Percentiles rank a stretch among this genome's conserved stretches.
phyloP scores from a whole-genome alignment of 2,329 filamentous ascomycete genomes.

The Colletotrichum coccodes region DNA sequence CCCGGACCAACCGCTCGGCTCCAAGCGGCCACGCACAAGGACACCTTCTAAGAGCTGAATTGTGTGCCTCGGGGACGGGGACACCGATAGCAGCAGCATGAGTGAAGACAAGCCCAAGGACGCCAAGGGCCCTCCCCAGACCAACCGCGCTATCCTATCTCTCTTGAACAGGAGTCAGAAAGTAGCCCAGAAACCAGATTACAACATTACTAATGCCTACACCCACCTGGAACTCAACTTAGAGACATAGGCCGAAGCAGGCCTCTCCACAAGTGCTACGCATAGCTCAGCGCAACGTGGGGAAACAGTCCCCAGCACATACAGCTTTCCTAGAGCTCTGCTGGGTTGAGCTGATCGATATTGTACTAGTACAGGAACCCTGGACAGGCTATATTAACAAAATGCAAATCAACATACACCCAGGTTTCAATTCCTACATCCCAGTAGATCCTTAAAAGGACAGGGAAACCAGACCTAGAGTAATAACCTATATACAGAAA shows the following conservation, averaged over 20 bases:
- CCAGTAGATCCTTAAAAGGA: background rate
- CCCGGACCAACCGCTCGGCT: background rate
- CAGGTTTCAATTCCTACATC: background rate
- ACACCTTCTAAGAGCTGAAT: background rate
- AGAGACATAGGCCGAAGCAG: background rate
- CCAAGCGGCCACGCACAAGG: background rate
- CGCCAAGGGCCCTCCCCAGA: background rate
- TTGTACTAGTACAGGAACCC: background rate
- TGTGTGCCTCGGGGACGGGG: background rate
- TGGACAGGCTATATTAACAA: background rate
- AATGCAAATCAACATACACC: background rate
- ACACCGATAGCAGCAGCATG: background rate
- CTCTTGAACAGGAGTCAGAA: background rate
- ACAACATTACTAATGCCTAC: conserved; percentile 1
- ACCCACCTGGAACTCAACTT: conserved; percentile 1
- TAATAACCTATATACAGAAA: background rate
- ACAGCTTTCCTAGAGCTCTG: conserved; percentile 4
- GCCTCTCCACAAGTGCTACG: background rate
- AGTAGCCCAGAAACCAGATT: conserved; percentile 1
- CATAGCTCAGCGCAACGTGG: background rate
- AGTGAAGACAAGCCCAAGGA: background rate
- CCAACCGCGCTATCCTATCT: background rate
- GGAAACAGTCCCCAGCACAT: background rate
- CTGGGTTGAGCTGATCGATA: background rate
- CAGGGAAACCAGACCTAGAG: background rate